Conservation (phyloP, 2,329 filamentous ascomycete genomes). For the Pseudocercospora fijiensis region DNA sequence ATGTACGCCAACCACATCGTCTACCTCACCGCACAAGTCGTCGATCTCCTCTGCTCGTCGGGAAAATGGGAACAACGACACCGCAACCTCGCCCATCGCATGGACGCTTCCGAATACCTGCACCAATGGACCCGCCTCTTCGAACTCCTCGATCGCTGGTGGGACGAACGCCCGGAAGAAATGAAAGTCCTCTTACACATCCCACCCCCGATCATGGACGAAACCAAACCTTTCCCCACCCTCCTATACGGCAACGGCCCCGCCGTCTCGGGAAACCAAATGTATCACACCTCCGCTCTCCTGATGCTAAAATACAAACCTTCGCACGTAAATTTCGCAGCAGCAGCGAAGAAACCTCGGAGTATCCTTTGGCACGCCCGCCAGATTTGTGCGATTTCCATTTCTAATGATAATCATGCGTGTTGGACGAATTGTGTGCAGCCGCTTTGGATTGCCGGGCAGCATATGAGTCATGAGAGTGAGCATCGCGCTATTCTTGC, state of each 20-base stretch:
- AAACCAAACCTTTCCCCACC: slow-evolving; percentile 39
- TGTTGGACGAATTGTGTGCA: slow-evolving; percentile 50
- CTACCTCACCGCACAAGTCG: slow-evolving; percentile 54
- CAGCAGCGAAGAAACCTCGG: slow-evolving; percentile 33
- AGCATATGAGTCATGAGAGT: slow-evolving; percentile 47
- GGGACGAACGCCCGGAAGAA: slow-evolving; percentile 34
- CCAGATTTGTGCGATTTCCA: slow-evolving; percentile 49
- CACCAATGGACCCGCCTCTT: slow-evolving; percentile 38
- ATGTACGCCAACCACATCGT: slow-evolving; percentile 62
- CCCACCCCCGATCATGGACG: slow-evolving; percentile 15
- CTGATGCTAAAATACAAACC: slow-evolving; percentile 55
- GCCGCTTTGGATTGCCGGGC: slow-evolving; percentile 51
- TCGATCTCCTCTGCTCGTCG: slow-evolving; percentile 36
- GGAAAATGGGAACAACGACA: slow-evolving; percentile 35
- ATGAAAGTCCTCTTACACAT: slow-evolving; percentile 40
- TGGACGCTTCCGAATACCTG: slow-evolving; percentile 34
- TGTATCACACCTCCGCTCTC: slow-evolving; percentile 58
- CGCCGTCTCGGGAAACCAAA: slow-evolving; percentile 51
- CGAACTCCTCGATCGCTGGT: slow-evolving; percentile 39
- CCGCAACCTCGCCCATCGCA: slow-evolving; percentile 17
- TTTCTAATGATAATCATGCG: slow-evolving; percentile 47
- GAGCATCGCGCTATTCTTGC: slow-evolving; percentile 51
- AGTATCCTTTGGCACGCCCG: slow-evolving; percentile 51
- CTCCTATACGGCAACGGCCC: slow-evolving; percentile 51
- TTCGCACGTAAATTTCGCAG: slow-evolving; percentile 27